Evolutionary conservation across 1,139 yeast genomes (phyloP), one percentile per base, ranked within the genome.

Genomic region (Kodamaea sp.): DNA sequence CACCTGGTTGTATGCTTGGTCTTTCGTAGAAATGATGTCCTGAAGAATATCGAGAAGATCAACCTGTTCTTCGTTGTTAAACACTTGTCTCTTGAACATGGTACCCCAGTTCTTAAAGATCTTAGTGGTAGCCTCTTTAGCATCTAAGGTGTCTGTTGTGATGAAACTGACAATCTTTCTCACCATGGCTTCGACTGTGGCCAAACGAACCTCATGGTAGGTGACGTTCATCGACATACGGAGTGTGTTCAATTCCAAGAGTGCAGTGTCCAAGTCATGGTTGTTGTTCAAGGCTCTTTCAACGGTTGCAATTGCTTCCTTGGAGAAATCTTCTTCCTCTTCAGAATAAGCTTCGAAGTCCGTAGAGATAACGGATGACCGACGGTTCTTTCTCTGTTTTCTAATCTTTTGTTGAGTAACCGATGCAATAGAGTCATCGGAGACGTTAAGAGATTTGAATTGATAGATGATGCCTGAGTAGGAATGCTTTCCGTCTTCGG

Each of bases 151-250:
- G 38, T 75, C 87, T 1, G 95, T 85, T 26, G 81, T 73, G 28
- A 88, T 75, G 52, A 83, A 83, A 47, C 85, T 86, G 37, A 76
- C 70, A 14, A 86, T 76, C 51, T 94, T 75, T 31, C 69, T 67
- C 29, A 88, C 53, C 50, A 92, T 69, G 0, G 97, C 94, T 29
- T 73, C 71, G 24, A 81, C 69, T 0, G 96, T 88, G 5, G 96
- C 95, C 24, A 68, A 61, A 55, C 97, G 78, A 10, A 92, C 97
- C 54, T 90, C 96, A 52, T 87, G 95, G 59, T 92, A 92, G 0
- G 94, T 76, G 10, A 89, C 97, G 57, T 92, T 89, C 92, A 90
- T 84, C 47, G 96, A 86, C 98, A 94, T 92, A 63, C 97, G 78
- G 53, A 94, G 72, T 0, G 98, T 92, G 56, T 90, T 90, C 52